Evolutionary conservation across 805 yeast species (phyloP).

Genomic region (Metschnikowia cubensis): DNA sequence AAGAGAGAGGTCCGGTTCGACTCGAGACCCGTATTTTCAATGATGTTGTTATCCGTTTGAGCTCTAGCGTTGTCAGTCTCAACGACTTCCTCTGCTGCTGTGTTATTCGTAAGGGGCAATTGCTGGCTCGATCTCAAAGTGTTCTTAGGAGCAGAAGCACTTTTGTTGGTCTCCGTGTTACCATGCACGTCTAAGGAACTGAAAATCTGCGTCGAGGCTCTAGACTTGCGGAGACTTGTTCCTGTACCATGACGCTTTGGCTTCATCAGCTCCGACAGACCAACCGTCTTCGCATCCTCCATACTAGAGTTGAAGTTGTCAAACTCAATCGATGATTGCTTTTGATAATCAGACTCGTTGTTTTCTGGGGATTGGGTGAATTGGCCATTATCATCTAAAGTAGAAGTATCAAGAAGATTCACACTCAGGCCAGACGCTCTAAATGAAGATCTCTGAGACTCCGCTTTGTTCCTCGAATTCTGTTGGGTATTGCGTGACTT

Average conservation of each 20-base stretch:
- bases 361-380: constrained; percentile 7
- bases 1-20: constrained; percentile 5
- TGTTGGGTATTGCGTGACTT: constrained; percentile 1
- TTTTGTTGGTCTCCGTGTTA: neutral
- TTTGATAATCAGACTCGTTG: neutral
- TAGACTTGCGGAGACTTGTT: constrained; percentile 17
- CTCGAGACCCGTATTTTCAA: neutral
- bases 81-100: neutral
- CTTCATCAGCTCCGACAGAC: neutral
- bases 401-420: constrained; percentile 22
- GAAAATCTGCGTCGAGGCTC: constrained; percentile 30
- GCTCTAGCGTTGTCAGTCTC: neutral
- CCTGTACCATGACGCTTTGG: constrained; percentile 13
- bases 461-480: neutral
- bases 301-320: constrained; percentile 5
- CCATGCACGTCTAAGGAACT: constrained; percentile 23
- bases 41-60: neutral
- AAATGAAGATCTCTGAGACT: constrained; percentile 10
- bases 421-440: constrained; percentile 11
- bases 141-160: neutral
- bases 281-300: constrained; percentile 7
- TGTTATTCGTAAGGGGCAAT: neutral
- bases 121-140: neutral
- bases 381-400: constrained; percentile 17
- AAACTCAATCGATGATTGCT: constrained; percentile 4